Percentiles rank a stretch among this genome's conserved stretches.
These are phyloP conservation scores for Diaporthe ampelina DNA, from an alignment of 2,329 filamentous ascomycete genomes.

Conservation along the genomic window DNA sequence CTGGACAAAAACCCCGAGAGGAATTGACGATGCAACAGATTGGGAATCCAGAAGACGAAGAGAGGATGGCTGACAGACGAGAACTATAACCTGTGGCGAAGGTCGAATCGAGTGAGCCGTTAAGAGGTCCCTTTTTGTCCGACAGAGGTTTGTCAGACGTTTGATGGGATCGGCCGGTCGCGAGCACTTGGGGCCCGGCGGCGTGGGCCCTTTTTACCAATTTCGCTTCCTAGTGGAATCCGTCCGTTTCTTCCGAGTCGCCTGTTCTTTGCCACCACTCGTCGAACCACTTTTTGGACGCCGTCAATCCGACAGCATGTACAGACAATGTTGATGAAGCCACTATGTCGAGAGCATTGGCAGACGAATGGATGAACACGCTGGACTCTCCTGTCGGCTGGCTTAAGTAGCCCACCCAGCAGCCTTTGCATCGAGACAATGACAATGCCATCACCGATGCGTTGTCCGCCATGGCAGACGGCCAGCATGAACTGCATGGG, in stretches of 20 bases:
- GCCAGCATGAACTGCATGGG: slow-evolving; percentile 19
- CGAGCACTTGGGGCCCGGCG: slow-evolving; percentile 31
- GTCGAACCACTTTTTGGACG: slow-evolving; percentile 40
- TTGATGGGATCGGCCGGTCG: slow-evolving; percentile 33
- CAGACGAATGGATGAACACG: background rate
- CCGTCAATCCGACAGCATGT: slow-evolving; percentile 21
- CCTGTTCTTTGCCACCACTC: slow-evolving; percentile 42
- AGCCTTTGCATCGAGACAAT: background rate
- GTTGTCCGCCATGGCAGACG: slow-evolving; percentile 21
- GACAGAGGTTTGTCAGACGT: slow-evolving; percentile 30
- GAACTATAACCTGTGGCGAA: slow-evolving; percentile 3
- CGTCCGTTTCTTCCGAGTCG: slow-evolving; percentile 40
- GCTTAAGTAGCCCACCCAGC: slow-evolving; percentile 20
- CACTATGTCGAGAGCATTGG: slow-evolving; percentile 26
- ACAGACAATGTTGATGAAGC: slow-evolving; percentile 25
- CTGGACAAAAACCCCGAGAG: background rate
- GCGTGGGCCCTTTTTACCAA: slow-evolving; percentile 39
- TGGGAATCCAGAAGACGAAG: background rate
- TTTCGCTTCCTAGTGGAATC: slow-evolving; percentile 39
- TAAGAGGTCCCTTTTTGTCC: slow-evolving; percentile 23
- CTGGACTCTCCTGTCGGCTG: background rate
- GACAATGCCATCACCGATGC: slow-evolving; percentile 27
- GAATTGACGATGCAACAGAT: background rate
- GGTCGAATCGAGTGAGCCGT: background rate
- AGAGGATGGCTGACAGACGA: background rate